Conservation (phyloP, 768 basidiomycete species). For the Agaricus blazei region DNA sequence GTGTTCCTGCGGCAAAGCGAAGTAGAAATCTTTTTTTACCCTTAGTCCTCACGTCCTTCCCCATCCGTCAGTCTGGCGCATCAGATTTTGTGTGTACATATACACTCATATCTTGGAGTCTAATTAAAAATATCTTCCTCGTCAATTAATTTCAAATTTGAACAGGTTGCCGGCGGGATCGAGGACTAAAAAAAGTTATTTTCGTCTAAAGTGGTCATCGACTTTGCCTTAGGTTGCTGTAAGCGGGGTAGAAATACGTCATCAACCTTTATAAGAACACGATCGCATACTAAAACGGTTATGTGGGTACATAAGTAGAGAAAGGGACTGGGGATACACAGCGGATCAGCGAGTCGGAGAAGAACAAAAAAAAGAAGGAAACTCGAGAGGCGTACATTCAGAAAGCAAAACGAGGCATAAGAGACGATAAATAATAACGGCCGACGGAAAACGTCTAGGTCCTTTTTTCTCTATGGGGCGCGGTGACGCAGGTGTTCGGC, state of each 20-base stretch:
- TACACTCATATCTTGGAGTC: background rate
- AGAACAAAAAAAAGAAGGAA: background rate
- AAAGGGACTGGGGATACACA: background rate
- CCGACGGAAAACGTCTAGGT: background rate
- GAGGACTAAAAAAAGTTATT: background rate
- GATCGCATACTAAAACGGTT: slow-evolving; percentile 7
- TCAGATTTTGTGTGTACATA: background rate
- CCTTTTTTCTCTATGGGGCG: slow-evolving; percentile 2
- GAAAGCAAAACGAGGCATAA: slow-evolving; percentile 1
- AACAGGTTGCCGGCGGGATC: slow-evolving; percentile 2
- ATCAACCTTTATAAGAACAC: background rate
- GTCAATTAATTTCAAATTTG: slow-evolving; percentile 1
- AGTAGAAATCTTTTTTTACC: background rate
- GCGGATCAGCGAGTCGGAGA: background rate
- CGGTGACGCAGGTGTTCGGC: background rate
- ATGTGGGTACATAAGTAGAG: background rate
- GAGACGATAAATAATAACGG: slow-evolving; percentile 2
- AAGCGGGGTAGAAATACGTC: slow-evolving; percentile 2
- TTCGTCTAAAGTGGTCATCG: background rate
- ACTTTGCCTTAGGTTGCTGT: background rate
- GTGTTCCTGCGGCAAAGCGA: slow-evolving; percentile 1
- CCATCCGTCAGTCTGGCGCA: background rate
- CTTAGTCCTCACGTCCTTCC: background rate
- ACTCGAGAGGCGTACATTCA: background rate
- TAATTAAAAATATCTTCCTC: slow-evolving; percentile 5